These are phyloP conservation scores for Sclerotinia nivalis DNA, from an alignment of 2,329 filamentous ascomycete species.

Conservation along the genomic window DNA sequence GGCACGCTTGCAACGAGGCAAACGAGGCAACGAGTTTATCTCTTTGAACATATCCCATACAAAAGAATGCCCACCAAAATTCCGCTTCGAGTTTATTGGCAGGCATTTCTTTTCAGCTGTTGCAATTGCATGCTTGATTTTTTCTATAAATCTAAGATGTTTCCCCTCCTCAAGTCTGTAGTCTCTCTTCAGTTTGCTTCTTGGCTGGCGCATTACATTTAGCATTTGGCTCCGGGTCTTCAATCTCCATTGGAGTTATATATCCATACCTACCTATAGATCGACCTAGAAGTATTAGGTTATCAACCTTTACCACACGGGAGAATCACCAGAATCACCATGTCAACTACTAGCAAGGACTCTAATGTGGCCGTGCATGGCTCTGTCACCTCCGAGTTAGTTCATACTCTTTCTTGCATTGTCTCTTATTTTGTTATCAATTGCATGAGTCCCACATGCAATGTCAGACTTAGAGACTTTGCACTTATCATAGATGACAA, in stretches of 20 bases:
- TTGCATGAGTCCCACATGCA: neutral
- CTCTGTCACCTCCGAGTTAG: neutral
- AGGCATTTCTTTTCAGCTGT: neutral
- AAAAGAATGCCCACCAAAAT: neutral
- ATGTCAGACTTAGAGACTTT: neutral
- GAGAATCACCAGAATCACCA: neutral
- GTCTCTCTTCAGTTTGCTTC: neutral
- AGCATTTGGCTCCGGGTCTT: neutral
- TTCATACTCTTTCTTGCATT: neutral
- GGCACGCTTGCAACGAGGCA: no score
- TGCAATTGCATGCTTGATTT: neutral
- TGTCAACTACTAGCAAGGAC: neutral
- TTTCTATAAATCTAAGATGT: neutral
- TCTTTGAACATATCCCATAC: neutral
- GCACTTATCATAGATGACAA: neutral
- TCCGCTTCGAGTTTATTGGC: neutral
- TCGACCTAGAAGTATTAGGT: neutral
- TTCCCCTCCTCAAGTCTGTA: neutral
- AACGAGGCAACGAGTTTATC: no score
- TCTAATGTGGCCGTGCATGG: neutral
- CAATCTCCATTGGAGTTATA: neutral
- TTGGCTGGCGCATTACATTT: neutral
- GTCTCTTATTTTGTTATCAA: neutral
- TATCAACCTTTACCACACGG: neutral
- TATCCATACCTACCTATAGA: neutral